phyloP scores from a whole-genome alignment of 345 rosid species.

The Brassica incana region DNA sequence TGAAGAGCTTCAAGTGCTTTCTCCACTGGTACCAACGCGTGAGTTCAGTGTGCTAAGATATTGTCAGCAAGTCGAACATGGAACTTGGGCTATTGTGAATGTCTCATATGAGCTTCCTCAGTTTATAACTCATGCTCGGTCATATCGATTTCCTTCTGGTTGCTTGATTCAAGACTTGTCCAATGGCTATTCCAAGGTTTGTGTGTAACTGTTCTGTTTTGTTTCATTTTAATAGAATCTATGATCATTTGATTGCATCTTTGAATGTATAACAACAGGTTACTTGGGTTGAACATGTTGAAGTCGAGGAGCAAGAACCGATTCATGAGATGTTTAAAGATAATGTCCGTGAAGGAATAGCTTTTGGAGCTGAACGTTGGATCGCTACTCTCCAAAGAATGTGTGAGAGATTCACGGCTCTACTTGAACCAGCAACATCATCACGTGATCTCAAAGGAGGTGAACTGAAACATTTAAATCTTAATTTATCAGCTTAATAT shows the following conservation, averaged over 20 bases:
- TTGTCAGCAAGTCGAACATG: conserved; percentile 85
- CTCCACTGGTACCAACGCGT: conserved; percentile 72
- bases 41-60: conserved; percentile 74
- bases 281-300: conserved; percentile 89
- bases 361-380: conserved; percentile 95
- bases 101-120: conserved; percentile 81
- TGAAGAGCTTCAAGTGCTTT: conserved; percentile 89
- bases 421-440: conserved; percentile 59
- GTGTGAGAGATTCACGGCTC: conserved; percentile 73
- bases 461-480: not conserved
- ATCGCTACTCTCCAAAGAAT: conserved; percentile 75
- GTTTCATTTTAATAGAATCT: conserved; percentile 10
- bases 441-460: conserved; percentile 70
- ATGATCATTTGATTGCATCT: not conserved
- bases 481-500: not conserved
- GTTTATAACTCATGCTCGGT: conserved; percentile 54
- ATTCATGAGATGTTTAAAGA: conserved; percentile 61
- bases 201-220: conserved; percentile 24
- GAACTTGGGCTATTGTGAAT: conserved; percentile 80
- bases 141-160: conserved; percentile 81
- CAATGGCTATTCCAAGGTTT: conserved; percentile 85
- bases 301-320: conserved; percentile 62
- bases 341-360: conserved; percentile 61
- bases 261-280: conserved; percentile 48
- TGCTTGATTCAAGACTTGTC: conserved; percentile 94